These are phyloP conservation scores for Carex myosuroides DNA, from an alignment of 176 grass and related monocot species.

Conservation along the genomic window DNA sequence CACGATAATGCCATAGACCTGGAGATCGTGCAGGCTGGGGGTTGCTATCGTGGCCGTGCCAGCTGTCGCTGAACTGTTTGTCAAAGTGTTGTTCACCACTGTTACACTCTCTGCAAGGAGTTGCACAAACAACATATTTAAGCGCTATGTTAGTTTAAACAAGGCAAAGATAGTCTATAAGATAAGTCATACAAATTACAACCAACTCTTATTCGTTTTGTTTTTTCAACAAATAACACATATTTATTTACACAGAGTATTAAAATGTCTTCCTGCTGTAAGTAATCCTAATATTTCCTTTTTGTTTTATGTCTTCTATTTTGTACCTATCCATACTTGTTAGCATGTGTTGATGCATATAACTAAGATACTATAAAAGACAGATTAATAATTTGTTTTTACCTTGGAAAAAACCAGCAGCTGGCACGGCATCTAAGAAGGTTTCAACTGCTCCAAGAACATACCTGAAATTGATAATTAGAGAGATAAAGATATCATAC, in stretches of 20 bases:
- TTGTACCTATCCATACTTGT: not conserved
- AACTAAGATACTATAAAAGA: not conserved
- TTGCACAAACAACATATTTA: not conserved
- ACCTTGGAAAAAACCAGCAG: slow-evolving; percentile 93
- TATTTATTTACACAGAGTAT: not conserved
- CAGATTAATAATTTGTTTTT: slow-evolving; percentile 3
- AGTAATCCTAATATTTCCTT: not conserved
- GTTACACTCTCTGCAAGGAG: slow-evolving; percentile 65
- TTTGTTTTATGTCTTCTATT: not conserved
- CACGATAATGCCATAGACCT: slow-evolving; percentile 91
- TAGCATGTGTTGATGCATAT: not conserved
- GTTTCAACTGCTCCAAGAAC: slow-evolving; percentile 98
- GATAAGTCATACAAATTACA: not conserved
- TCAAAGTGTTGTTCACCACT: slow-evolving; percentile 67
- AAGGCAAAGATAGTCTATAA: not conserved
- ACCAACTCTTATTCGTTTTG: not conserved
- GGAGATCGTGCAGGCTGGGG: slow-evolving; percentile 88
- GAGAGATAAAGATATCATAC: not conserved
- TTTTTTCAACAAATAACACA: not conserved
- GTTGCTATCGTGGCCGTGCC: slow-evolving; percentile 70
- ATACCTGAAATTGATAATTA: slow-evolving; percentile 67
- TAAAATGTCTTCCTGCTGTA: not conserved
- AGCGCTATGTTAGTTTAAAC: not conserved
- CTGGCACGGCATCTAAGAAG: slow-evolving; percentile 85
- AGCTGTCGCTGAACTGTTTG: slow-evolving; percentile 54